Percentiles rank a stretch among this genome's conserved stretches.
Conservation (phyloP, 306 rosid genomes). For the Mucuna pruriens region DNA sequence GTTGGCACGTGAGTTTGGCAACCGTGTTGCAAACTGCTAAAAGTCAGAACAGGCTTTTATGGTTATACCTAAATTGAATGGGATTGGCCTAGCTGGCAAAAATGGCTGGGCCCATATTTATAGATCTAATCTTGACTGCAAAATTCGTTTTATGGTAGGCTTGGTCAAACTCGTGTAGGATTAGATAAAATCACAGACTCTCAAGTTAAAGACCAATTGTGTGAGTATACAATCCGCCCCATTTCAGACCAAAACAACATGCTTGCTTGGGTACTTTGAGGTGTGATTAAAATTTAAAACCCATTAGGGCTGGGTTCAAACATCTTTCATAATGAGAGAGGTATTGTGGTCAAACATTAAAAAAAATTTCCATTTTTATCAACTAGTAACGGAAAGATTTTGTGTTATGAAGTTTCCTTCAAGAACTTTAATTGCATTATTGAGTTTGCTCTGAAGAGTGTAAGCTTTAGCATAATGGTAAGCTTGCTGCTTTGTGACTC, state of each 20-base stretch:
- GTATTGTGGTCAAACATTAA: constrained; percentile 12
- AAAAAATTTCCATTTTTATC: neutral
- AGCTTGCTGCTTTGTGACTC: neutral
- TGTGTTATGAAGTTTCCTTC: constrained; percentile 32
- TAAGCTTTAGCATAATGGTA: neutral
- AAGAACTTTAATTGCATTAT: constrained; percentile 4
- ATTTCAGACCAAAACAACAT: too few species aligned
- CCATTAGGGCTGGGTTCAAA: too few species aligned
- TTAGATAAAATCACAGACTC: too few species aligned
- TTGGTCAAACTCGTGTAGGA: too few species aligned
- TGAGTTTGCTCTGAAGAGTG: constrained; percentile 16
- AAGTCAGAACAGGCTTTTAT: constrained; percentile 6
- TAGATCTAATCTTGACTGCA: neutral
- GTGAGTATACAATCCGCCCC: too few species aligned
- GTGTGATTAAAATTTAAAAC: too few species aligned
- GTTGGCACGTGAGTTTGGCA: neutral
- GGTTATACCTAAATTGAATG: constrained; percentile 10
- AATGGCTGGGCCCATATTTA: neutral
- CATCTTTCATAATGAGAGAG: neutral
- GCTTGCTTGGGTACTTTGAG: too few species aligned
- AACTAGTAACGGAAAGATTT: constrained; percentile 13
- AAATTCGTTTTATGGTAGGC: too few species aligned
- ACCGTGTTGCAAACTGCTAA: neutral
- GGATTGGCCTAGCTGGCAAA: neutral
- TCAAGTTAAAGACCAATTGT: too few species aligned